Evolutionary conservation across 2,329 filamentous ascomycete species (phyloP), one percentile per base, ranked within the genome.

Genomic region (Ampelomyces quisqualis): DNA sequence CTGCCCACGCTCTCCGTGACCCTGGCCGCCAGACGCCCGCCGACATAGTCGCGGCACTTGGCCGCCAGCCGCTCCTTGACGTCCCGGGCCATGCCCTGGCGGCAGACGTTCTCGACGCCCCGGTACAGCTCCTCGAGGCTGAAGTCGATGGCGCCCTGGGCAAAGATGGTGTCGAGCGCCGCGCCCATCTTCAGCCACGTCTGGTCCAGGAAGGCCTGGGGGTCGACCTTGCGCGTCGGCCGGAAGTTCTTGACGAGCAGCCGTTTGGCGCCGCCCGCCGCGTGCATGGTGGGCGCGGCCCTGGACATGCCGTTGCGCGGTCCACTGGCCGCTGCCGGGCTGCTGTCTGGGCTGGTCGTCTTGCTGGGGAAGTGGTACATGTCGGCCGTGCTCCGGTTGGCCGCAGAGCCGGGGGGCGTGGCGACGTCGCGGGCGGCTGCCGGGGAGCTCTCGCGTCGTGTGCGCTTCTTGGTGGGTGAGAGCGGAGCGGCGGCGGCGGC

Each of bases 221-320:
- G 79, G 55, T 89, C 81, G 39, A 79, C 75, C 43, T 78, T 77
- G n/a, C 78, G 71, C 13, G 77, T 77, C 1, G 79, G 77, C 44
- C 85, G 82, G 50, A 96, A 78, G 65, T 96, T 97, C 78, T 95
- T 95, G 58, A 98, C 88, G n/a, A 91, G 80, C 31, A 98, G 79
- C 69, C 86, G 90, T 75, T 86, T 90, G 14, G 88, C 84, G 21
- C 89, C 90, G 13, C 43, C 34, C 27, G 43, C 57, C 8, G 78
- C 76, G 58, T 88, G 82, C 9, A 88, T 84, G 54, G 85, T 86
- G 62, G 90, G 88, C 35, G 73, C 73, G 38, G 65, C 67, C 28
- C 59, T 62, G 47, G 64, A 64, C 43, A 55, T 57, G 37, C 60
- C 71, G 60, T 53, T 70, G 49, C 53, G 68, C 58, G 54, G 57